Base-by-base conservation (phyloP, 2,329 filamentous ascomycete species). In the Ceratocystis harringtonii region DNA sequence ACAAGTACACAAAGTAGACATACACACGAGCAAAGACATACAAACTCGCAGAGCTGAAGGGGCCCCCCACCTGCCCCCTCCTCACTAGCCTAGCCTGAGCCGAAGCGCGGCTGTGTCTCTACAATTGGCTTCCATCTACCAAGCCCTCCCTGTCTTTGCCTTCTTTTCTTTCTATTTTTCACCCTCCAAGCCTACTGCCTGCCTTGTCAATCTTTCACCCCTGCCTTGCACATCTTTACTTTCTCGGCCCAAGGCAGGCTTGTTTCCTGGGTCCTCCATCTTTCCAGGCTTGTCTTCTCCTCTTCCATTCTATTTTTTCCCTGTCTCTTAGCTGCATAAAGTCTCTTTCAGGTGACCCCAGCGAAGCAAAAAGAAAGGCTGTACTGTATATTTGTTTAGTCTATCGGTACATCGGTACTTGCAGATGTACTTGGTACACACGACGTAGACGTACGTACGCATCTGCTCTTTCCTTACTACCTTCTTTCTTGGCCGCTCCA, bases 111-210 rank as follows among this genome's bases (percentile, higher is more conserved):
- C 55, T 58, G 55, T 58, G 28, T 30, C 55, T 58, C 25, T 58
- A 28, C 19, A 52, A 25, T 6, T 52, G 48, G 52, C 22, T 32
- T 28, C 22, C 30, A 12, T 30, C 7, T 25, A 5, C 48, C 25
- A 52, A 52, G 48, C 48, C 55, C 55, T 36, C 48, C 48, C 48
- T 52, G 8, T 52, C 15, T 52, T 61, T 62, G 57, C 57, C 17
- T 30, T 45, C 32, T 30, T 41, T 36, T 32, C 48, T 10, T 63
- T 62, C 68, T 70, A 70, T 71, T 72, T 72, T 70, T 69, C 66
- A 12, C 52, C 8, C 28, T 22, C 8, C 30, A 52, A 25, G 48
- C 17, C 48, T 6, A 3, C 60, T 65, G 55, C 30, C 32, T 60
- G 25, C 22, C 36, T 41, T 41, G 50, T 55, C 41, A 45, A 44